phyloP scores from a whole-genome alignment of 2,329 filamentous ascomycete genomes.

The Colletotrichum theobromicola region DNA sequence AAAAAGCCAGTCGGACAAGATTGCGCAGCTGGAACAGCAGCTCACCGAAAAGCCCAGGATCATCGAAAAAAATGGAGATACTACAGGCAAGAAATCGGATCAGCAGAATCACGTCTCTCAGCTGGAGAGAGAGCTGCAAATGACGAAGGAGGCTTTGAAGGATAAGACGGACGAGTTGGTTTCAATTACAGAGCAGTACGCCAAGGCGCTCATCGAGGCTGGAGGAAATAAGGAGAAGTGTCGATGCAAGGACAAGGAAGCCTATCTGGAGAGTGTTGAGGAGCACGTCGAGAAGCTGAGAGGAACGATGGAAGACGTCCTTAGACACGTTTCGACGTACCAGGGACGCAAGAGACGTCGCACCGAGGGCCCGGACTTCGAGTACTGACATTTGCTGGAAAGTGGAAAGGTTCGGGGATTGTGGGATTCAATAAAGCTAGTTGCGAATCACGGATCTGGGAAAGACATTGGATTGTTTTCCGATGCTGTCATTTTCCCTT shows the following conservation, averaged over 20 bases:
- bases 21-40: too few species aligned
- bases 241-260: background rate
- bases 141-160: background rate
- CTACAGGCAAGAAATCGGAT: background rate
- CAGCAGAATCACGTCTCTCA: fast-evolving
- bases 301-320: background rate
- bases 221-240: background rate
- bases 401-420: too few species aligned
- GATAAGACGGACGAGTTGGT: background rate
- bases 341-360: background rate
- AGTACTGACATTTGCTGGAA: background rate
- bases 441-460: too few species aligned
- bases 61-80: background rate
- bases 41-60: too few species aligned
- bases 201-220: fast-evolving
- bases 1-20: too few species aligned
- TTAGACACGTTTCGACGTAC: background rate
- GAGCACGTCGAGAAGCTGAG: background rate
- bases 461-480: too few species aligned
- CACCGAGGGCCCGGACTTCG: fast-evolving
- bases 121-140: background rate
- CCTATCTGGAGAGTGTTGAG: fast-evolving
- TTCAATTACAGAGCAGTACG: fast-evolving
- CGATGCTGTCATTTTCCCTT: too few species aligned
- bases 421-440: too few species aligned